Base-by-base conservation (phyloP, 192 early-diverging fungal species). In the Coemansia sp. region DNA sequence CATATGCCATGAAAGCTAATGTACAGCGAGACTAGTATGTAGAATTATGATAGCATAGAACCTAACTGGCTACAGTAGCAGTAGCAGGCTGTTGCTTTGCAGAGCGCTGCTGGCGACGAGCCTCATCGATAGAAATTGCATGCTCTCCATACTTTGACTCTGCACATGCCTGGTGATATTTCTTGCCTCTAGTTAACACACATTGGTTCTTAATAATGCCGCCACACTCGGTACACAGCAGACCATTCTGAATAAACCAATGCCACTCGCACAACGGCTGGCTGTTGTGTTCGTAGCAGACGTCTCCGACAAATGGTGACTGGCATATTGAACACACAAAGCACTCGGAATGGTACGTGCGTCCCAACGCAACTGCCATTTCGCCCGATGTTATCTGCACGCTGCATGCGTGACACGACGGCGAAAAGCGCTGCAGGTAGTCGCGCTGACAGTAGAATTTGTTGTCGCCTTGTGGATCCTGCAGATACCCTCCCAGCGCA, bases 201-300 rank as follows among this genome's bases (percentile, higher is more conserved):
- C 80, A 83, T 53, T 78, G 80, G 63, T 69, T 72, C 63, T 75
- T 76, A 59, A 83, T 83, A 51, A 74, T 83, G 29, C 72, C 76
- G 55, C 80, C 80, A 33, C 80, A 83, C 66, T 83, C 80, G 6
- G 75, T 57, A 54, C 81, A 83, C 57, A 83, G 60, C 23, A 74
- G 67, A 5, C 81, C 81, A 56, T 79, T 78, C 67, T 83, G 81
- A 25, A 75, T 76, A 31, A 79, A 76, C 81, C 81, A 83, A 54
- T 83, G 81, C 76, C 81, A 79, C 64, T 83, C 81, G 58, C 81
- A 83, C 30, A 79, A 60, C 21, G 81, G 81, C 70, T 79, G 75
- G 60, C 81, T 70, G 33, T 83, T 73, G 36, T 79, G 76, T 64
- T 83, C 81, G 29, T 79, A 83, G 68, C 81, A 83, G 30, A 78